Percentiles rank a stretch among this genome's conserved stretches.
Evolutionary conservation across 768 basidiomycete species (phyloP).

Genomic region (Podaxis sp.): DNA sequence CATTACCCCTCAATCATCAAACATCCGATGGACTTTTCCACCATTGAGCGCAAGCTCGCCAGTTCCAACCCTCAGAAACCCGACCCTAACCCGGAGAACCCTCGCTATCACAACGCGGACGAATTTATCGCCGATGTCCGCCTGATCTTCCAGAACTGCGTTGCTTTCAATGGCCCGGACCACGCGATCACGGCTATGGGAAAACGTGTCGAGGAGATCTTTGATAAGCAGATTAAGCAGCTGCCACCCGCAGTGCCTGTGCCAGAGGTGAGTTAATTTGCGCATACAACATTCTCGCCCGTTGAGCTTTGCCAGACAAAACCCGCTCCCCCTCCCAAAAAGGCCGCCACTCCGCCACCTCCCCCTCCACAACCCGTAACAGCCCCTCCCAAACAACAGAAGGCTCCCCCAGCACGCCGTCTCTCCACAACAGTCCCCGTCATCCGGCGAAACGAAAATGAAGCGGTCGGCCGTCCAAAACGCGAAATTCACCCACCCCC

Average conservation of each 20-base stretch:
- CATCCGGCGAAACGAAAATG: constrained; percentile 77
- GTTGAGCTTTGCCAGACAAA: constrained; percentile 31
- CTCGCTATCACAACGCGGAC: constrained; percentile 74
- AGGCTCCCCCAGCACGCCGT: constrained; percentile 53
- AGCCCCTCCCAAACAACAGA: constrained; percentile 45
- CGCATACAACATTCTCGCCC: constrained; percentile 7
- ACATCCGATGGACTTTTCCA: constrained; percentile 91
- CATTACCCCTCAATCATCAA: constrained; percentile 88
- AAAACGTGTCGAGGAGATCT: constrained; percentile 76
- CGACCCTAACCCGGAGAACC: constrained; percentile 65
- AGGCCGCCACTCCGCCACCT: constrained; percentile 39
- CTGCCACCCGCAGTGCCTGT: constrained; percentile 60
- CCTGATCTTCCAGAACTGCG: constrained; percentile 84
- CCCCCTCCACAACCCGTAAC: constrained; percentile 40
- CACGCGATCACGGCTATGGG: constrained; percentile 81
- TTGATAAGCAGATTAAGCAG: constrained; percentile 86
- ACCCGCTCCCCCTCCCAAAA: constrained; percentile 45
- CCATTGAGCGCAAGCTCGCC: constrained; percentile 84
- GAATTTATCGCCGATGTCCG: constrained; percentile 87
- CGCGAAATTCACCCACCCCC: constrained; percentile 97
- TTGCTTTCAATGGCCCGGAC: constrained; percentile 91
- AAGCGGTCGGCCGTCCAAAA: constrained; percentile 77
- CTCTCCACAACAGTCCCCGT: constrained; percentile 80
- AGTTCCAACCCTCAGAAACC: constrained; percentile 81
- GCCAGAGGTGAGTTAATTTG: constrained; percentile 54